Evolutionary conservation across 345 rosid genomes (phyloP).

Genomic region (Odontarrhena argentea): DNA sequence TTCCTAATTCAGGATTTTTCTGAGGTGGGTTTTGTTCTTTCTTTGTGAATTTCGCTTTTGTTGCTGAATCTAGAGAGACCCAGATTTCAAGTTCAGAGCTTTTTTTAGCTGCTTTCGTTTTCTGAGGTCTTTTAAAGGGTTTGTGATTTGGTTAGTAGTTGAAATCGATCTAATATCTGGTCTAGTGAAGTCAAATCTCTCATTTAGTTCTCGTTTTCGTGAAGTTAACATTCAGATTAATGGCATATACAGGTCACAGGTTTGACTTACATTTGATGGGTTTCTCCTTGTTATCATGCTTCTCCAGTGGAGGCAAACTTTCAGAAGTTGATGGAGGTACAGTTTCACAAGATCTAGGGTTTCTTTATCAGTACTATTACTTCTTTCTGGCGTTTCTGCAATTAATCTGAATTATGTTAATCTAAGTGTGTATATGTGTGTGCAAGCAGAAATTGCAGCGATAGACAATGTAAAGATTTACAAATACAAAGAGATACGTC

Average conservation of each 20-base stretch:
- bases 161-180: slow-evolving; percentile 11
- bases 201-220: slow-evolving; percentile 5
- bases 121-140: neutral
- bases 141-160: slow-evolving; percentile 17
- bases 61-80: slow-evolving; percentile 18
- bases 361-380: neutral
- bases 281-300: slow-evolving; percentile 61
- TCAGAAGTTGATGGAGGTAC: slow-evolving; percentile 69
- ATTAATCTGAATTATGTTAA: neutral
- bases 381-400: neutral
- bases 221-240: neutral
- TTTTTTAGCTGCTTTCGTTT: slow-evolving; percentile 12
- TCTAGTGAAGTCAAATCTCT: slow-evolving; percentile 26
- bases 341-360: neutral
- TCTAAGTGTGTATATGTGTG: neutral
- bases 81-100: slow-evolving; percentile 23
- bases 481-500: slow-evolving; percentile 63
- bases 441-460: slow-evolving; percentile 54
- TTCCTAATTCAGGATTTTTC: neutral
- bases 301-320: slow-evolving; percentile 34
- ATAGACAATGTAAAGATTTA: slow-evolving; percentile 56
- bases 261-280: slow-evolving; percentile 49
- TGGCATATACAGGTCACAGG: slow-evolving; percentile 36
- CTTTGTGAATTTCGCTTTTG: slow-evolving; percentile 1
- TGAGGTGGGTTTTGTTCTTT: slow-evolving; percentile 33